phyloP scores from a whole-genome alignment of 306 rosid species.

The Trifolium pratense region DNA sequence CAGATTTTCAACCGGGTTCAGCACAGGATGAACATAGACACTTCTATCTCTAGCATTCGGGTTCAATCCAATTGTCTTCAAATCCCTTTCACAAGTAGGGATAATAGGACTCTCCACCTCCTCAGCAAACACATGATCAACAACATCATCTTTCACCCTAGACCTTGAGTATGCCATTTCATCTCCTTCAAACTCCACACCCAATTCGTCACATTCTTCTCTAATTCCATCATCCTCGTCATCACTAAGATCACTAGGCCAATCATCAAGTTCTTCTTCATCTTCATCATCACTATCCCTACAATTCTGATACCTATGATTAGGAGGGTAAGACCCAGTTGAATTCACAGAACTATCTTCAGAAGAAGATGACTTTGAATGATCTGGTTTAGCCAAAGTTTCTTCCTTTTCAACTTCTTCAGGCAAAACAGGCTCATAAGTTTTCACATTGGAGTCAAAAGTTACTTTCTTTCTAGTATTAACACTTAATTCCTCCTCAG shows the following conservation, averaged over 20 bases:
- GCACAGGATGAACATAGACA: conserved; percentile 77
- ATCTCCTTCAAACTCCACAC: conserved; percentile 44
- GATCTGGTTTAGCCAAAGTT: conserved; percentile 42
- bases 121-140: conserved; percentile 45
- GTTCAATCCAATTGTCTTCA: conserved; percentile 48
- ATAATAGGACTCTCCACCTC: conserved; percentile 52
- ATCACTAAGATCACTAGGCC: conserved; percentile 63
- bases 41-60: conserved; percentile 68
- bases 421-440: conserved; percentile 62
- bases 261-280: conserved; percentile 54
- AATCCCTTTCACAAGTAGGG: conserved; percentile 38
- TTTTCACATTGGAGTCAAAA: conserved; percentile 76
- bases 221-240: conserved; percentile 45
- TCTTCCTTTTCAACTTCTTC: conserved; percentile 47
- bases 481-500: conserved; percentile 54
- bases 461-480: conserved; percentile 74
- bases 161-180: conserved; percentile 44
- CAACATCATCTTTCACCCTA: conserved; percentile 25
- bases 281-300: conserved; percentile 76
- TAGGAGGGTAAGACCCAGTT: conserved; percentile 63
- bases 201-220: conserved; percentile 39
- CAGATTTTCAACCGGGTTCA: conserved; percentile 84
- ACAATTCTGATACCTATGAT: conserved; percentile 77
- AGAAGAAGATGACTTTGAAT: conserved; percentile 61
- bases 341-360: conserved; percentile 62